Conservation (phyloP, 805 yeast species). For the Soucietia sequanensis region DNA sequence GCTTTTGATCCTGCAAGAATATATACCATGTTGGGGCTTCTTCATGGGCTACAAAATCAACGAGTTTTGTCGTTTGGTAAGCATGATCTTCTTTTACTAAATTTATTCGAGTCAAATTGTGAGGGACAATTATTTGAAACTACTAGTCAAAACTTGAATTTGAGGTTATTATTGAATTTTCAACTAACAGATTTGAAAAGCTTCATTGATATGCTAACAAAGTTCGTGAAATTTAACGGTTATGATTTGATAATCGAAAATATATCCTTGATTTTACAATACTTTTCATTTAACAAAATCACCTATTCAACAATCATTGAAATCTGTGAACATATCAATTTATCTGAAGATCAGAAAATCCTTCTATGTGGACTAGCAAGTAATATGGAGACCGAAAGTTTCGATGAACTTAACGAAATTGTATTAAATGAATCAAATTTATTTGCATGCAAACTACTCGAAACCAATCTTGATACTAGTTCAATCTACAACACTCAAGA, state of each 20-base stretch:
- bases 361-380: neutral
- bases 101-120: conserved; percentile 32
- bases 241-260: conserved; percentile 19
- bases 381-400: neutral
- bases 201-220: conserved; percentile 27
- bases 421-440: neutral
- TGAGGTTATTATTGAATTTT: conserved; percentile 44
- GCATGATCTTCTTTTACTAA: conserved; percentile 22
- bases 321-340: conserved; percentile 4
- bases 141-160: conserved; percentile 49
- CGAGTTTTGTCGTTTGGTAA: conserved; percentile 22
- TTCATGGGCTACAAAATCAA: conserved; percentile 44
- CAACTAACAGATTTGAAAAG: conserved; percentile 19
- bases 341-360: conserved; percentile 2
- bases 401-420: neutral
- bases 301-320: neutral
- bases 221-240: conserved; percentile 42
- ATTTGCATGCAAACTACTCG: conserved; percentile 1
- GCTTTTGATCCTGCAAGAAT: conserved; percentile 72
- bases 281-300: conserved; percentile 7
- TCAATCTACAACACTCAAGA: neutral
- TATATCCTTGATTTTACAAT: conserved; percentile 9
- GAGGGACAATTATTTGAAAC: conserved; percentile 57
- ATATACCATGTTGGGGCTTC: conserved; percentile 56
- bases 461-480: neutral